Conservation (phyloP, 768 basidiomycete species). For the Exidia glandulosa region DNA sequence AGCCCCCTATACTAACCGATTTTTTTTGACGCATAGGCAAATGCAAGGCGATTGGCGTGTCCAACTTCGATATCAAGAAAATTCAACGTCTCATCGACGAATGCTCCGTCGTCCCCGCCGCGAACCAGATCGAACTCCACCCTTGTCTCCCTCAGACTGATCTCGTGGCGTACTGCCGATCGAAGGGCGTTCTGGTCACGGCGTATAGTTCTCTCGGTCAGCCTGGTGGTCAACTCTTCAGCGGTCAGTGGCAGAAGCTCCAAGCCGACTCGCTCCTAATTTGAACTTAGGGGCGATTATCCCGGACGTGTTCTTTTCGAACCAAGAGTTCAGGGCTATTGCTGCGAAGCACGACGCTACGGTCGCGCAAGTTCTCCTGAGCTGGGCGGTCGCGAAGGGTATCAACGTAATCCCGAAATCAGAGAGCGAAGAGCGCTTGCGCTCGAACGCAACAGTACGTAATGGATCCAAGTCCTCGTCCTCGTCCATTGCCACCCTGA, state of each 20-base stretch:
- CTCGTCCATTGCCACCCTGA: background rate
- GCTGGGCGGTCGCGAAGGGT: background rate
- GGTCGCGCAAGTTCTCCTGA: constrained; percentile 1
- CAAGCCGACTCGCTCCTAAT: too few relatives aligned
- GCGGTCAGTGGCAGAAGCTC: too few relatives aligned
- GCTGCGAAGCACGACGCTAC: constrained; percentile 47
- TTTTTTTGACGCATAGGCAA: constrained; percentile 49
- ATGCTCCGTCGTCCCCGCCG: constrained; percentile 51
- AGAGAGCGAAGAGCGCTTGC: background rate
- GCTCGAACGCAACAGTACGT: background rate
- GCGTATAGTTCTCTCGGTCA: constrained; percentile 68
- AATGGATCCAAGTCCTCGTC: background rate
- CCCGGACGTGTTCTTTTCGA: constrained; percentile 51
- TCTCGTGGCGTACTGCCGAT: constrained; percentile 46
- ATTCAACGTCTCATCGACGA: constrained; percentile 49
- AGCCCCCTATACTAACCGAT: background rate
- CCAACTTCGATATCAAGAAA: constrained; percentile 59
- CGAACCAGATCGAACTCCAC: constrained; percentile 73
- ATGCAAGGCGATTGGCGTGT: constrained; percentile 70
- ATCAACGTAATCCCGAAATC: background rate
- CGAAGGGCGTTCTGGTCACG: constrained; percentile 59
- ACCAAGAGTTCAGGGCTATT: constrained; percentile 48
- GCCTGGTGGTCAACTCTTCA: too few relatives aligned
- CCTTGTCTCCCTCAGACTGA: constrained; percentile 62
- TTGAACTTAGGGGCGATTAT: too few relatives aligned